Base-by-base conservation (phyloP, 2,329 filamentous ascomycete genomes). In the Leptographium radiaticola region DNA sequence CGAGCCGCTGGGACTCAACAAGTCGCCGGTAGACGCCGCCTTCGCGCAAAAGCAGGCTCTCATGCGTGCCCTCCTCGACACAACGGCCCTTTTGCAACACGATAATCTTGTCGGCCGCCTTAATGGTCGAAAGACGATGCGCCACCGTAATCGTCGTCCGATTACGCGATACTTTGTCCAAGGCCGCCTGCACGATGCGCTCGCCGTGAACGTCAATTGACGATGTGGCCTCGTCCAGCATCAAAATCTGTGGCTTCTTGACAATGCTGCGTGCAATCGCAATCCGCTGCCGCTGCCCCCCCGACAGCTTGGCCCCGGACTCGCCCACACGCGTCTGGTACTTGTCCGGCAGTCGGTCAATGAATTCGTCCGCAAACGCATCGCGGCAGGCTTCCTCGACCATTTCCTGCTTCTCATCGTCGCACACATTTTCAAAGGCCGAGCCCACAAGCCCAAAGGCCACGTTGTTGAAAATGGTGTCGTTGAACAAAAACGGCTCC, bases 61-160 rank as follows among this genome's bases (percentile, higher is more conserved):
- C 79, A 59, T 95, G 89, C 0, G 79, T 88, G 0, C 89, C 89
- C 59, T 83, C 72, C 65, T 95, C 87, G 10, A 84, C 75, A 0
- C 89, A 78, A 52, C 75, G 69, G 2, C 89, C 89, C 60, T 84
- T 78, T 49, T 84, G 76, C 52, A 94, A 67, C 1, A 94, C 88
- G 9, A 89, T 72, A 53, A 94, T 94, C 40, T 81, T 79, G 62
- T 94, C 84, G 4, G 88, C 87, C 58, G 85, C 80, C 65, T 82
- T 84, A 61, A 89, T 86, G 0, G 86, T 89, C 0, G 83, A 86
- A 39, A 59, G 55, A 4, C 39, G 39, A 13, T 40, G 46, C 8
- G 46, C 46, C 33, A 49, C 52, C 91, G 96, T 96, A 1, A 98
- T 87, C 58, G 89, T 96, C 0, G 93, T 97, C 53, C 90, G 80